Evolutionary conservation across 257 asterid genomes (phyloP).

Genomic region (Primulina huaijiensis): DNA sequence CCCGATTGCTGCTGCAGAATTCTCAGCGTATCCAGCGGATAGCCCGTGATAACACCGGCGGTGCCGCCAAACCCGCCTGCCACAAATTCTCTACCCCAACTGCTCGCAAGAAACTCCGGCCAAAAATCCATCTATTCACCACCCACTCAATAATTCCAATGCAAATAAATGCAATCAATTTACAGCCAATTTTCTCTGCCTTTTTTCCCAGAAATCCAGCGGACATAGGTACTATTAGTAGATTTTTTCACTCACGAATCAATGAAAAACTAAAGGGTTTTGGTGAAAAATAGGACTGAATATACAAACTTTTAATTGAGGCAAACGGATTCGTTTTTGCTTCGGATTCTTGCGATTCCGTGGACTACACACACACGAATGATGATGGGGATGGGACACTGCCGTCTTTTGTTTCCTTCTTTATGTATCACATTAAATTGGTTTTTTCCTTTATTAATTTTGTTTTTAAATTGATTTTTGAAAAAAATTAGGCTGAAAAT

Average conservation of each 20-base stretch:
- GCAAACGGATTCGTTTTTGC: background rate
- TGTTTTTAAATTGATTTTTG: no score
- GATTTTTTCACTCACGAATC: background rate
- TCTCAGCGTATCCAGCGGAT: conserved; percentile 80
- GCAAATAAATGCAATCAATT: background rate
- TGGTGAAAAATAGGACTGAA: background rate
- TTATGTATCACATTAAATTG: no score
- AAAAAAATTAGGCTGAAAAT: no score
- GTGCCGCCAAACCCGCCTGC: conserved; percentile 85
- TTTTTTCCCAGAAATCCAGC: background rate
- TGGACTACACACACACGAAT: background rate
- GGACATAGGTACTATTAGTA: background rate
- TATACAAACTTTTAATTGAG: background rate
- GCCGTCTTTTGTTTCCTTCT: background rate
- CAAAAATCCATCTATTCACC: conserved; percentile 58
- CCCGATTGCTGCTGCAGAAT: conserved; percentile 60
- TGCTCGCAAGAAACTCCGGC: conserved; percentile 73
- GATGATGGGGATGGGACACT: background rate
- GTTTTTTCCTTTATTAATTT: no score
- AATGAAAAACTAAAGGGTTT: background rate
- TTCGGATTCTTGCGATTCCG: background rate
- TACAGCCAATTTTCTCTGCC: background rate
- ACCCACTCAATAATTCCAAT: background rate
- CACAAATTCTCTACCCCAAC: conserved; percentile 75
- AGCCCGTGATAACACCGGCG: conserved; percentile 67